Conservation (phyloP, 2,329 filamentous ascomycete genomes). For the Emergomyces africanus region DNA sequence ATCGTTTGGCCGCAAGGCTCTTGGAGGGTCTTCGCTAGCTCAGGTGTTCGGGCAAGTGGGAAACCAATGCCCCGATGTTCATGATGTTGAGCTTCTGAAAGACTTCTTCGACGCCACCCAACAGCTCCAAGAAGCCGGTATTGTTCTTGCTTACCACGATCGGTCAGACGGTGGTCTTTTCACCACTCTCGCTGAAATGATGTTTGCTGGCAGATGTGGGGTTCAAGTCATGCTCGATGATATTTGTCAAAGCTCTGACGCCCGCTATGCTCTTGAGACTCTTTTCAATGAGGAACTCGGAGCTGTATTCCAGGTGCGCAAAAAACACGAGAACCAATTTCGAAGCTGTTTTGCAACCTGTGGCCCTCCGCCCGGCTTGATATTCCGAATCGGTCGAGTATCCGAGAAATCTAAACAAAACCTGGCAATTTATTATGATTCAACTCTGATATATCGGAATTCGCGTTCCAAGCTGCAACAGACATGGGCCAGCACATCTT, state of each 20-base stretch:
- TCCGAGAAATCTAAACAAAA: slow-evolving; percentile 56
- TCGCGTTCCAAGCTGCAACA: slow-evolving; percentile 65
- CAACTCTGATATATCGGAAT: slow-evolving; percentile 54
- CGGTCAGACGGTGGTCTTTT: slow-evolving; percentile 85
- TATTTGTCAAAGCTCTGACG: slow-evolving; percentile 45
- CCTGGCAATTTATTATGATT: slow-evolving; percentile 60
- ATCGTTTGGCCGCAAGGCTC: slow-evolving; percentile 61
- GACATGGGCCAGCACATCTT: slow-evolving; percentile 78
- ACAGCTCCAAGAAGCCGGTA: slow-evolving; percentile 50
- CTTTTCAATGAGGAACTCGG: slow-evolving; percentile 96
- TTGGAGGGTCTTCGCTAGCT: slow-evolving; percentile 84
- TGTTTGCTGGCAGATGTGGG: slow-evolving; percentile 89
- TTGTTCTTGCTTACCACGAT: slow-evolving; percentile 90
- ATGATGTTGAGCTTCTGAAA: slow-evolving; percentile 64
- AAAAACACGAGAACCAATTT: slow-evolving; percentile 72
- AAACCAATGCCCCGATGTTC: slow-evolving; percentile 72
- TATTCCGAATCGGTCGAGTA: slow-evolving; percentile 73
- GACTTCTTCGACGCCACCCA: slow-evolving; percentile 86
- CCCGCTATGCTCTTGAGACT: slow-evolving; percentile 54
- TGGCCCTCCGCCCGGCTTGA: slow-evolving; percentile 66
- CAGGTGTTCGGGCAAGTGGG: slow-evolving; percentile 83
- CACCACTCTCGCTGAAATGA: slow-evolving; percentile 90
- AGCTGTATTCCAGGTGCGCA: slow-evolving; percentile 88
- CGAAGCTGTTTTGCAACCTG: slow-evolving; percentile 83
- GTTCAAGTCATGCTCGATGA: slow-evolving; percentile 73